Evolutionary conservation across 805 yeast species (phyloP), one percentile per base, ranked within the genome.

Genomic region (Zygosaccharomyces kombuchaensis): DNA sequence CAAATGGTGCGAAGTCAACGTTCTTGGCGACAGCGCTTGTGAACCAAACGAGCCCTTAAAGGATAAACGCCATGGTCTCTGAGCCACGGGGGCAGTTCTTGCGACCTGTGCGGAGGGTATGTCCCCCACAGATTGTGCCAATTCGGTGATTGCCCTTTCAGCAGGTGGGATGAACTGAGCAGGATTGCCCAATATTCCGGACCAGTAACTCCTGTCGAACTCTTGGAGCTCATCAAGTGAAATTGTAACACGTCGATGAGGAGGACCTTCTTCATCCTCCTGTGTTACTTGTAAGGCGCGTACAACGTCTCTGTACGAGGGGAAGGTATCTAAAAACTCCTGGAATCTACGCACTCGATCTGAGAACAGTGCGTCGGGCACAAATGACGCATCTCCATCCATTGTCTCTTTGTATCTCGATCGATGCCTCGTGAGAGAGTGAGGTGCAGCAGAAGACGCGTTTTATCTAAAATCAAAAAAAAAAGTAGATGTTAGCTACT

Each of bases 11-110:
- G 98, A 83, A 48, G 82, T 78, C 46, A 93, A 80, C 2, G 96
- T 81, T 59, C 98, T 77, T 16, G 99, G 97, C 19, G 89, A 83
- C 23, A 91, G 81, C 36, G 84, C 77, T 62, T 89, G 90, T 45
- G 82, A 78, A 45, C 98, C 98, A 66, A 93, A 88, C 0, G 97
- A 82, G 44, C 99, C 99, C 55, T 78, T 80, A 68, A 91, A 88
- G 0, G 90, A 84, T 12, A 93, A 66, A 57, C 84, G 82, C 70
- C 70, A 66, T 9, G 53, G 47, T 9, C 43, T 46, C 10, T 48
- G 54, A 47, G 75, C 79, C 51, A 81, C 81, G 52, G 80, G 76
- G 32, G 78, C 80, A 48, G 75, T 81, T 38, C 76, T 63, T 39
- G 74, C 67, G 47, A 70, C 40, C 13, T 39, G 30, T 6, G 45